Conservation (phyloP, 2,329 filamentous ascomycete genomes). For the Colletotrichum sp. region DNA sequence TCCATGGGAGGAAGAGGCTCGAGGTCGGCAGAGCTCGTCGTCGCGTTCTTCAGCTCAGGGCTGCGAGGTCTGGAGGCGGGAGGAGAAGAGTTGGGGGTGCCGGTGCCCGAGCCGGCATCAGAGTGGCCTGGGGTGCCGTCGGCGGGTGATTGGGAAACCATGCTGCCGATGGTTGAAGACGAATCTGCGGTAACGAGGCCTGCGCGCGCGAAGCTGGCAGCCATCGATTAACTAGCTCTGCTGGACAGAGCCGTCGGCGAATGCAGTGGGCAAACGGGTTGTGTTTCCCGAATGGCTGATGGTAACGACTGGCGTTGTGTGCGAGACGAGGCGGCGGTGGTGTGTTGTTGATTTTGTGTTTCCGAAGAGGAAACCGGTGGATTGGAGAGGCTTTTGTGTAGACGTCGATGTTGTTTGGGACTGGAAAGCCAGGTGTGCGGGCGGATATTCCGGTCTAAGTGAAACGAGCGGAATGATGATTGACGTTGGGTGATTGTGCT, state of each 20-base stretch:
- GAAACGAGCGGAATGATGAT: slow-evolving; percentile 9
- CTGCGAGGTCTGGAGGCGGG: slow-evolving; percentile 21
- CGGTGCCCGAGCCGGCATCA: slow-evolving; percentile 17
- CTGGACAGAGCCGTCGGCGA: neutral
- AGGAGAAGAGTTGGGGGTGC: slow-evolving; percentile 22
- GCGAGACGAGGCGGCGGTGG: neutral
- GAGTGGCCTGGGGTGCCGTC: slow-evolving; percentile 15
- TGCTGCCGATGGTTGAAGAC: slow-evolving; percentile 18
- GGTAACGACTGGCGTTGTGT: neutral
- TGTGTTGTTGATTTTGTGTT: neutral
- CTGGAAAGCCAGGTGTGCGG: neutral
- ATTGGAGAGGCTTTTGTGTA: neutral
- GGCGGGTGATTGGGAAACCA: slow-evolving; percentile 10
- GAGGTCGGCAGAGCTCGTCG: neutral
- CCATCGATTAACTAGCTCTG: slow-evolving; percentile 13
- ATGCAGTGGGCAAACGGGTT: neutral
- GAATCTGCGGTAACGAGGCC: slow-evolving; percentile 10
- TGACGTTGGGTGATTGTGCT: neutral
- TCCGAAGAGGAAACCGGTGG: neutral
- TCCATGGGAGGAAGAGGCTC: slow-evolving; percentile 17
- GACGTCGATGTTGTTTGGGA: neutral
- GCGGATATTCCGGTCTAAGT: neutral
- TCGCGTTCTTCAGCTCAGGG: slow-evolving; percentile 12
- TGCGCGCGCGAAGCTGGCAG: slow-evolving; percentile 1
- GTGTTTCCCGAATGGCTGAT: neutral